phyloP scores from a whole-genome alignment of 2,329 filamentous ascomycete genomes.

The Fusarium chlamydosporum region DNA sequence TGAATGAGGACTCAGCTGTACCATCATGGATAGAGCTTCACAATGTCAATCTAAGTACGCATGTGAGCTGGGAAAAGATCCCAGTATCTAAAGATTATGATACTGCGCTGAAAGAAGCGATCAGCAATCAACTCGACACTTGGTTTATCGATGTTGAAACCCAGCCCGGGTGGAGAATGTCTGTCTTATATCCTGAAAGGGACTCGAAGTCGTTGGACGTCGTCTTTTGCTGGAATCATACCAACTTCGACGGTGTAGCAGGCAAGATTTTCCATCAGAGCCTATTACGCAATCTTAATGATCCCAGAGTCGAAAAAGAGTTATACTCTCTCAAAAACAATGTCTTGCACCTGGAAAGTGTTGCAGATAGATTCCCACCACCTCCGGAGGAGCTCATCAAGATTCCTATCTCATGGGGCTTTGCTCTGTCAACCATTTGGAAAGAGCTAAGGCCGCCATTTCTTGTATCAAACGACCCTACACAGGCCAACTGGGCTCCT shows the following conservation, averaged over 20 bases:
- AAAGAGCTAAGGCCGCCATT: conserved; percentile 39
- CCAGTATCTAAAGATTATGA: conserved; percentile 4
- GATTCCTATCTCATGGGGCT: conserved; percentile 39
- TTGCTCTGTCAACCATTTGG: conserved; percentile 38
- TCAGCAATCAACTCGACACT: conserved; percentile 35
- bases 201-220: conserved; percentile 41
- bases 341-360: conserved; percentile 23
- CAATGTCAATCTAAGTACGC: conserved; percentile 27
- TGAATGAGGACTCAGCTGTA: conserved; percentile 39
- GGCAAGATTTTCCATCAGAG: conserved; percentile 53
- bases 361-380: conserved; percentile 41
- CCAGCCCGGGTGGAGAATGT: conserved; percentile 48
- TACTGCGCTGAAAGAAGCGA: conserved; percentile 9
- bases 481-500: conserved; percentile 48
- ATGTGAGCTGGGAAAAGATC: conserved; percentile 37
- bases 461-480: conserved; percentile 17
- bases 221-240: conserved; percentile 51
- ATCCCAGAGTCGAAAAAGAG: not conserved
- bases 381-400: conserved; percentile 46
- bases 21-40: conserved; percentile 41
- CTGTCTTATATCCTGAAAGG: conserved; percentile 35
- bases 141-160: conserved; percentile 44
- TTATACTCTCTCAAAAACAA: conserved; percentile 6
- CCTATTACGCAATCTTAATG: conserved; percentile 50
- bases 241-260: conserved; percentile 50